These are phyloP conservation scores for Wickerhamiella lipophila DNA, from an alignment of 805 yeast genomes.

Conservation along the genomic window DNA sequence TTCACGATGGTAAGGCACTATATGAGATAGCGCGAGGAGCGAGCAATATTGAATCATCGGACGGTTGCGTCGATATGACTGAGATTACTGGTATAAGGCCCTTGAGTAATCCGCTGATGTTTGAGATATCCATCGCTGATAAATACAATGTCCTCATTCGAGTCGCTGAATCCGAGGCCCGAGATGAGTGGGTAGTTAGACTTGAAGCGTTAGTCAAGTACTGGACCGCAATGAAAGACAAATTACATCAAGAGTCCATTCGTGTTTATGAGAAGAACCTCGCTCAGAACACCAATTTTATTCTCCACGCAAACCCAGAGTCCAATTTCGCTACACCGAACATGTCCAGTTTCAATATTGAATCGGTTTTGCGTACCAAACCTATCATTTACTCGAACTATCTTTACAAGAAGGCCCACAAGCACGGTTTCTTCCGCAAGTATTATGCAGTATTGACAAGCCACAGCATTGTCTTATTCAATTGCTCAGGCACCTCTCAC, in stretches of 20 bases:
- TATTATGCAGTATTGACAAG: constrained; percentile 56
- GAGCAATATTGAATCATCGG: constrained; percentile 42
- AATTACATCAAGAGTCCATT: constrained; percentile 28
- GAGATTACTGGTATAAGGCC: constrained; percentile 38
- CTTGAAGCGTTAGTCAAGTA: constrained; percentile 37
- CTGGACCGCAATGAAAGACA: constrained; percentile 43
- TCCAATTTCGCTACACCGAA: constrained; percentile 1
- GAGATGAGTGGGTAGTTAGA: constrained; percentile 57
- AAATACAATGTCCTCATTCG: constrained; percentile 10
- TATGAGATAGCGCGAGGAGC: constrained; percentile 53
- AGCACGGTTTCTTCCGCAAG: constrained; percentile 52
- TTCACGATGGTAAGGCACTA: constrained; percentile 46
- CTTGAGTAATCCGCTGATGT: constrained; percentile 20
- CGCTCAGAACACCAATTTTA: constrained; percentile 9
- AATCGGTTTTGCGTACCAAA: background rate
- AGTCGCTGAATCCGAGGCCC: constrained; percentile 13
- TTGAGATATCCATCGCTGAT: constrained; percentile 23
- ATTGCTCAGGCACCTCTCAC: constrained; percentile 36
- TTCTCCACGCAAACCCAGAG: constrained; percentile 1
- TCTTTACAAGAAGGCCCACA: constrained; percentile 55
- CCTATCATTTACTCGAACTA: constrained; percentile 51
- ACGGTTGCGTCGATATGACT: constrained; percentile 49
- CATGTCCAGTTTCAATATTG: background rate
- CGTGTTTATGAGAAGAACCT: background rate
- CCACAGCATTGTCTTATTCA: constrained; percentile 50